phyloP scores from a whole-genome alignment of 495 filamentous ascomycete species.

The Penicillium waksmanii region DNA sequence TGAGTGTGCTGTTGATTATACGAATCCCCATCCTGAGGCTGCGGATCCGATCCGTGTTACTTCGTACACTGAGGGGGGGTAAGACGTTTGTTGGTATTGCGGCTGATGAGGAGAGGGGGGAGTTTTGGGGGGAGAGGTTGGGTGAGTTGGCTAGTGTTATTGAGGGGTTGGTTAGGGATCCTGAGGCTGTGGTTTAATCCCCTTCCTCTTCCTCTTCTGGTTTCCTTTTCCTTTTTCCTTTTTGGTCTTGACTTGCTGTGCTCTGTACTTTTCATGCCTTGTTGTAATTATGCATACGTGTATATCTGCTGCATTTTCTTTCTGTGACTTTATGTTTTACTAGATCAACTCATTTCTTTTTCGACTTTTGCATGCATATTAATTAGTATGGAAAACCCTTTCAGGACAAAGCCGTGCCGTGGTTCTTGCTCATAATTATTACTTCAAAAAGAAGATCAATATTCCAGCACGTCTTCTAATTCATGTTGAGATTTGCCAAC shows the following conservation, averaged over 20 bases:
- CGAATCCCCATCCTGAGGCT: constrained; percentile 17
- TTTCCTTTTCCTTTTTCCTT: not conserved
- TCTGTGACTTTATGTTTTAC: not conserved
- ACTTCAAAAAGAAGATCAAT: too few relatives aligned
- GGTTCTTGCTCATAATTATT: too few relatives aligned
- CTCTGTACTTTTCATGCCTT: too few relatives aligned
- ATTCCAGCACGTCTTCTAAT: too few relatives aligned
- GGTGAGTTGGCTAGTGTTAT: constrained; percentile 11
- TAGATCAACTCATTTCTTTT: not conserved
- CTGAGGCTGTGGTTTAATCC: not conserved
- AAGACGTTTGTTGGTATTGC: constrained; percentile 16
- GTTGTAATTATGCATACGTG: not conserved
- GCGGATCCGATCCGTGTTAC: constrained; percentile 9
- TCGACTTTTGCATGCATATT: not conserved
- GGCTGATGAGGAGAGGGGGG: constrained; percentile 12
- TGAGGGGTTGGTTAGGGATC: constrained; percentile 11
- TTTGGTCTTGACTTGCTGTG: not conserved
- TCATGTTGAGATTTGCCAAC: too few relatives aligned
- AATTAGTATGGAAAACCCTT: too few relatives aligned
- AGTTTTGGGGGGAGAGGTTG: constrained; percentile 15
- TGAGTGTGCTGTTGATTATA: constrained; percentile 16
- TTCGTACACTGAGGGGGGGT: constrained; percentile 12
- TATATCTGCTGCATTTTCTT: constrained; percentile 1
- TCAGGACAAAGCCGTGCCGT: too few relatives aligned
- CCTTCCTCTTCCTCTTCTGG: not conserved